These are phyloP conservation scores for Leccinum subtestaceum DNA, from an alignment of 768 basidiomycete species.

Conservation along the genomic window DNA sequence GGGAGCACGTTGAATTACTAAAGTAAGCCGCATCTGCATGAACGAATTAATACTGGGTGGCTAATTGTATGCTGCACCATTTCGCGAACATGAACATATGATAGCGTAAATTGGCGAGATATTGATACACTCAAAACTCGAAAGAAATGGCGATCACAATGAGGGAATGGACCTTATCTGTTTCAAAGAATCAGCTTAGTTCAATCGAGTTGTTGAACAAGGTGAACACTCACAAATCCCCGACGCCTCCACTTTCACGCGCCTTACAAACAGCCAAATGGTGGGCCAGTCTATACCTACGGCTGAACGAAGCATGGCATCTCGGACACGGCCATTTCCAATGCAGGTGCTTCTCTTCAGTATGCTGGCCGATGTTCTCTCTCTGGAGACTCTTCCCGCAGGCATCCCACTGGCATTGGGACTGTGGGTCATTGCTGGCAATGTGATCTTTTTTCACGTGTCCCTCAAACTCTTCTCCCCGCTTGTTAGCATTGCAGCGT, in stretches of 20 bases:
- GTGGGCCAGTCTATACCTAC: too few species aligned
- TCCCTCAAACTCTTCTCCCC: constrained; percentile 1
- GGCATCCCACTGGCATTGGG: constrained; percentile 14
- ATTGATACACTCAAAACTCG: too few species aligned
- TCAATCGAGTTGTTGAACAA: neutral
- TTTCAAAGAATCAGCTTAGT: neutral
- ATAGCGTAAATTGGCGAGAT: too few species aligned
- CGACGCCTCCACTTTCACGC: constrained; percentile 1
- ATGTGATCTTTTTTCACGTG: too few species aligned
- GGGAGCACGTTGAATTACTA: neutral
- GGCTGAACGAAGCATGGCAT: neutral
- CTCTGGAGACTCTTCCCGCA: constrained; percentile 14
- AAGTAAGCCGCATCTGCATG: neutral
- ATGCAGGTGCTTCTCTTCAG: constrained; percentile 23
- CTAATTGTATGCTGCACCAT: neutral
- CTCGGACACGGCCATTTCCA: constrained; percentile 20
- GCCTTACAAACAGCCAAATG: too few species aligned
- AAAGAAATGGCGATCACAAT: neutral
- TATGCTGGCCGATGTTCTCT: constrained; percentile 15
- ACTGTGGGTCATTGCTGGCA: too few species aligned
- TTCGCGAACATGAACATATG: neutral
- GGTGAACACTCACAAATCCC: constrained; percentile 3
- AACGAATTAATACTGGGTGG: too few species aligned
- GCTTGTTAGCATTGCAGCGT: constrained; percentile 2
- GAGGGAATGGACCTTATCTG: neutral